A percentile compares a stretch with the other conserved stretches of the same genome.
phyloP scores from a whole-genome alignment of 805 yeast genomes.

The Spathaspora hagerdaliae region DNA sequence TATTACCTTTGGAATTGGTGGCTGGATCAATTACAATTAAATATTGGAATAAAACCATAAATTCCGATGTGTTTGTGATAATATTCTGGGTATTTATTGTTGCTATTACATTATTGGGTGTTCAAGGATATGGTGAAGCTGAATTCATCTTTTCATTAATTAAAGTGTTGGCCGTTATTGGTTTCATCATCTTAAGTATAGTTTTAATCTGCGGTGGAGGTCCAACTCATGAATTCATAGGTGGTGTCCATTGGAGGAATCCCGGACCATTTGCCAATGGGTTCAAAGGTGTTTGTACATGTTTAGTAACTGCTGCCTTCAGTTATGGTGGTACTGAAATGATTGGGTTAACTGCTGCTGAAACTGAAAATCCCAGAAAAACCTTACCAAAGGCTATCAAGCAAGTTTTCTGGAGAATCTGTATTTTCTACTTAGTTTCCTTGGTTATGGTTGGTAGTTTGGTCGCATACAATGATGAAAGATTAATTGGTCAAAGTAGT shows the following conservation, averaged over 20 bases:
- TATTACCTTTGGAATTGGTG: conserved; percentile 54
- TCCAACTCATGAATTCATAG: conserved; percentile 43
- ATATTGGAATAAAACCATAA: conserved; percentile 50
- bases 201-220: conserved; percentile 52
- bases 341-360: conserved; percentile 36
- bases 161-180: conserved; percentile 46
- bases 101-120: conserved; percentile 49
- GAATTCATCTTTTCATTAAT: conserved; percentile 48
- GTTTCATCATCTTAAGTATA: conserved; percentile 45
- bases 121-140: conserved; percentile 53
- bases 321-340: conserved; percentile 35
- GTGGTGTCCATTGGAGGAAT: conserved; percentile 44
- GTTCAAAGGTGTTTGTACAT: conserved; percentile 32
- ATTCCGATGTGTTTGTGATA: conserved; percentile 57
- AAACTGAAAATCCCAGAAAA: conserved; percentile 27
- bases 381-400: conserved; percentile 33
- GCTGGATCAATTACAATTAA: conserved; percentile 53
- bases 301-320: conserved; percentile 36
- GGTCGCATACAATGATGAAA: conserved; percentile 17
- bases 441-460: conserved; percentile 22
- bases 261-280: conserved; percentile 54
- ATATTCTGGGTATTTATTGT: conserved; percentile 46
- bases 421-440: conserved; percentile 30
- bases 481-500: conserved; percentile 41
- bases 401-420: conserved; percentile 37